Evolutionary conservation across 345 rosid genomes (phyloP).

Genomic region (Eucalyptus globulus): DNA sequence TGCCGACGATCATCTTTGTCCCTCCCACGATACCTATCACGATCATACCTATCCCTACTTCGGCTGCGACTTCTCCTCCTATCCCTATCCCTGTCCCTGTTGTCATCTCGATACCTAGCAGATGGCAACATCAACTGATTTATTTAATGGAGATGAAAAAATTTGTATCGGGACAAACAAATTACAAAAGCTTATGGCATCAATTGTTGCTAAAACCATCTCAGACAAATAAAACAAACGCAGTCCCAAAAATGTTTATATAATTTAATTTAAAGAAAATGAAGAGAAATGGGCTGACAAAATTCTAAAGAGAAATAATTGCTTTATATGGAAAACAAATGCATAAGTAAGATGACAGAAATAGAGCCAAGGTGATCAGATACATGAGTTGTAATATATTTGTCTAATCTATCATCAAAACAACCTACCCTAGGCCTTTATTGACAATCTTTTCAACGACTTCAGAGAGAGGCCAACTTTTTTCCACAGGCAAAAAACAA

Average conservation of each 20-base stretch:
- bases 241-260: neutral
- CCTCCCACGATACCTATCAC: constrained; percentile 27
- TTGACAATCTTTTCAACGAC: neutral
- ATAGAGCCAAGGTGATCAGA: neutral
- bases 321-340: neutral
- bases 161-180: neutral
- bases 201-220: neutral
- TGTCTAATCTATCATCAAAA: neutral
- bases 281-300: neutral
- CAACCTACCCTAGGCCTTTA: neutral
- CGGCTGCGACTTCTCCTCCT: constrained; percentile 39
- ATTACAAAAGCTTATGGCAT: neutral
- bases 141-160: neutral
- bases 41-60: constrained; percentile 36
- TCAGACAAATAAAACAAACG: neutral
- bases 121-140: neutral
- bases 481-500: neutral
- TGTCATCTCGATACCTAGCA: constrained; percentile 34
- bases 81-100: constrained; percentile 20
- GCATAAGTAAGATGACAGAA: neutral
- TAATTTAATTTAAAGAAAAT: neutral
- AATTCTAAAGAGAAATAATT: neutral
- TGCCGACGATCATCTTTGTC: constrained; percentile 23
- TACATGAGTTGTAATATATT: neutral
- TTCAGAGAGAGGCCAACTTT: neutral